Conservation (phyloP, 176 grass and related monocot species). For the Dactylis glomerata region DNA sequence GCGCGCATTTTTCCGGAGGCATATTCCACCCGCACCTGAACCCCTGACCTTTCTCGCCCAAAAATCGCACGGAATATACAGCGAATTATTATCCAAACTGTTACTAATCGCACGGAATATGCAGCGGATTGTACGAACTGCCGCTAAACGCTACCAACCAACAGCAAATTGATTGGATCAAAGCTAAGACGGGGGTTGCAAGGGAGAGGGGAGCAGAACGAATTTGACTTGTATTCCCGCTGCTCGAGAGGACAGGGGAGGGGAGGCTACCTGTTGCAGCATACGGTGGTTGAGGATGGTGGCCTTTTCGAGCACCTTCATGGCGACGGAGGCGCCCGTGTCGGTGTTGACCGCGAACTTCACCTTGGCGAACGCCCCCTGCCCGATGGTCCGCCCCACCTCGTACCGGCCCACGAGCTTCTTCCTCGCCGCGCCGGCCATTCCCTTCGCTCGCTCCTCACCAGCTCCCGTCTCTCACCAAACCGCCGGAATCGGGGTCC, state of each 20-base stretch:
- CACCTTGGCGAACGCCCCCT: constrained; percentile 95
- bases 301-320: constrained; percentile 87
- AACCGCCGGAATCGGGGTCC: neutral
- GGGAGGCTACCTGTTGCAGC: constrained; percentile 69
- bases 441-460: neutral
- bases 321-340: constrained; percentile 60
- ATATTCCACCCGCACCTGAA: neutral
- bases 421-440: constrained; percentile 39
- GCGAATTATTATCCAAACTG: neutral
- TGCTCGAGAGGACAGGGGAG: neutral
- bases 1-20: neutral
- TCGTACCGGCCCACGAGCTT: constrained; percentile 84
- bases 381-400: constrained; percentile 83
- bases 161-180: neutral
- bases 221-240: neutral
- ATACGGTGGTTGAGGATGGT: constrained; percentile 81
- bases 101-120: neutral
- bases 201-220: neutral
- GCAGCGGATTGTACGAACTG: neutral
- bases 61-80: neutral
- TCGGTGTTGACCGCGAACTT: constrained; percentile 82
- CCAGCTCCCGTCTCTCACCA: neutral
- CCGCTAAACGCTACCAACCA: neutral
- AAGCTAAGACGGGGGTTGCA: neutral
- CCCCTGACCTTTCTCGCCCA: neutral